A percentile compares a stretch with the other conserved stretches of the same genome.
Conservation (phyloP, 106 monocot species). For the Allium cepa region DNA sequence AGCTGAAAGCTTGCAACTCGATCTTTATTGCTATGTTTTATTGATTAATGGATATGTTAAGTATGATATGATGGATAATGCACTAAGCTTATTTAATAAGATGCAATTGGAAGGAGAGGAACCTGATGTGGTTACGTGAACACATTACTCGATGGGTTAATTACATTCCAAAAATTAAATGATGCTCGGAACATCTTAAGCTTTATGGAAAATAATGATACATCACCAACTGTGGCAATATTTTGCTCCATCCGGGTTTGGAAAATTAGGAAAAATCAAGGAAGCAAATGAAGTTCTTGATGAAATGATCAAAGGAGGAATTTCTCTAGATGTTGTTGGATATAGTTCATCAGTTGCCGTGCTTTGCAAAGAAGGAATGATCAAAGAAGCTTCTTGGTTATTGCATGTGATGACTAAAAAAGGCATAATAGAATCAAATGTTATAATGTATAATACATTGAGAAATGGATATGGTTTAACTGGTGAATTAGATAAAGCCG, state of each 20-base stretch:
- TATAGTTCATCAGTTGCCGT: constrained; percentile 6
- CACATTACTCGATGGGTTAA: constrained; percentile 20
- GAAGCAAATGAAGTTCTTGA: background rate
- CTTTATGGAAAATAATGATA: constrained; percentile 13
- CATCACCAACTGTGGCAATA: constrained; percentile 3
- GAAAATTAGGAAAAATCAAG: background rate
- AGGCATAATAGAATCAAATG: constrained; percentile 10
- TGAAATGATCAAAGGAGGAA: background rate
- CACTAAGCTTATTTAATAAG: constrained; percentile 18
- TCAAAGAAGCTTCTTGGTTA: constrained; percentile 6
- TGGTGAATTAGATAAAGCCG: constrained; percentile 7
- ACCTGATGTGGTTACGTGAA: constrained; percentile 22
- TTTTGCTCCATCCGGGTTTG: background rate
- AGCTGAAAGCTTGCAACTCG: background rate
- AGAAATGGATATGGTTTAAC: constrained; percentile 11
- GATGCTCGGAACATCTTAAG: constrained; percentile 14
- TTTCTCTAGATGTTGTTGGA: constrained; percentile 2
- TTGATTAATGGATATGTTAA: too few relatives aligned
- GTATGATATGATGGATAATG: constrained; percentile 5
- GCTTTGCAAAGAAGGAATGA: constrained; percentile 15
- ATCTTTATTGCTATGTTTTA: constrained; percentile 10
- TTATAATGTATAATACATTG: constrained; percentile 11
- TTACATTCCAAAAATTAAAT: constrained; percentile 11
- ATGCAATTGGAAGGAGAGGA: constrained; percentile 10
- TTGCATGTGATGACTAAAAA: constrained; percentile 9